Evolutionary conservation across 768 basidiomycete genomes (phyloP).

Genomic region (Tulasnella sp.): DNA sequence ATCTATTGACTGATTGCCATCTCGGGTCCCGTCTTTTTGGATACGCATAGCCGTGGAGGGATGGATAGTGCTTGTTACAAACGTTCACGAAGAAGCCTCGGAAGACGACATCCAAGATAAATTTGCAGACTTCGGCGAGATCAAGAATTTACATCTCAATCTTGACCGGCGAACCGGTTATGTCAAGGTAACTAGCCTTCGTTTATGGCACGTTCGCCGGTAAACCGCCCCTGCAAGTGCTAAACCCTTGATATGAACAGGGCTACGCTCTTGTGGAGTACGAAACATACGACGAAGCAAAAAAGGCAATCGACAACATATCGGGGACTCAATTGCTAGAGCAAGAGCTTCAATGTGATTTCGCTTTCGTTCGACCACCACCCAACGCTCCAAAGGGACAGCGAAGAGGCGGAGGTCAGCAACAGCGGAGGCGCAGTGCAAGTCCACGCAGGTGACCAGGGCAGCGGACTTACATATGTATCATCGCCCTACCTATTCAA

Average conservation of each 20-base stretch:
- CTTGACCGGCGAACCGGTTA: conserved; percentile 95
- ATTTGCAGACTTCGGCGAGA: conserved; percentile 93
- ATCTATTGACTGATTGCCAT: not conserved
- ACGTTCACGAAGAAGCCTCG: conserved; percentile 95
- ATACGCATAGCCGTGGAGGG: conserved; percentile 79
- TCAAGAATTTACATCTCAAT: conserved; percentile 95
- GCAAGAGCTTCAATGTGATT: conserved; percentile 81
- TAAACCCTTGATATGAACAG: conserved; percentile 34
- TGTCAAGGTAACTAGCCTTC: conserved; percentile 65
- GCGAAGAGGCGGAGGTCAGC: conserved; percentile 57
- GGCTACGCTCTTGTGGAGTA: conserved; percentile 98
- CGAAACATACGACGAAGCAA: conserved; percentile 88
- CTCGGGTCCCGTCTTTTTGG: conserved; percentile 1
- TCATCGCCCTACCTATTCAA: too few species aligned
- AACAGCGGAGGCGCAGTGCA: conserved; percentile 55
- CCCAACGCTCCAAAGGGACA: conserved; percentile 57
- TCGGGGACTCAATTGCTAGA: conserved; percentile 76
- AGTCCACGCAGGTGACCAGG: conserved; percentile 58
- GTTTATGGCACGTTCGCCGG: too few species aligned
- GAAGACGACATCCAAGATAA: conserved; percentile 96
- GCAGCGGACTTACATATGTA: not conserved
- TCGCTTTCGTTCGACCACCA: conserved; percentile 79
- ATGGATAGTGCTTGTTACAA: conserved; percentile 95
- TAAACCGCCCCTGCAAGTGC: not conserved
- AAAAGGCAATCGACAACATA: conserved; percentile 85